Conservation (phyloP, 1,284 basidiomycete species). For the Agaricales sp. region DNA sequence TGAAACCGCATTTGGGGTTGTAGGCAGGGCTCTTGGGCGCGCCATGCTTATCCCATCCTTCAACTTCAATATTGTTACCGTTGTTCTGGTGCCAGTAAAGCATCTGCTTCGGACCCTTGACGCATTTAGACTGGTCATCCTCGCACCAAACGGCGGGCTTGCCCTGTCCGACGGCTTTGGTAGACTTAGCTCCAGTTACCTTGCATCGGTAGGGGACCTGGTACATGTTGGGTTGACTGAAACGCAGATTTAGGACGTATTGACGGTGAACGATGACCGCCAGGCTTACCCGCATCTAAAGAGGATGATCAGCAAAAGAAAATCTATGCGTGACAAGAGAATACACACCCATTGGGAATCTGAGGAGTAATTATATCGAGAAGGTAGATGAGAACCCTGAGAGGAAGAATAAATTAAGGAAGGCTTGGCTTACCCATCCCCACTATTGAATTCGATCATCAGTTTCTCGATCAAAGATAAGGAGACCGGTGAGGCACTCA, state of each 20-base stretch:
- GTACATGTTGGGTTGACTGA: constrained; percentile 36
- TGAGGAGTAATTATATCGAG: constrained; percentile 13
- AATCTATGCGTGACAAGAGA: not conserved
- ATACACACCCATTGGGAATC: constrained; percentile 21
- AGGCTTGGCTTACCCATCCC: constrained; percentile 29
- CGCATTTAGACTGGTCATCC: constrained; percentile 24
- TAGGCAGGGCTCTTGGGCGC: constrained; percentile 30
- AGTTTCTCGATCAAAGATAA: constrained; percentile 3
- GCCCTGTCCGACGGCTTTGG: constrained; percentile 21
- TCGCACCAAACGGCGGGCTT: constrained; percentile 37
- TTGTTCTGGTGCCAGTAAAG: constrained; percentile 34
- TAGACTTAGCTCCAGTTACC: constrained; percentile 28
- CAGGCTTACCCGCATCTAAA: constrained; percentile 8
- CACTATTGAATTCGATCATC: constrained; percentile 20
- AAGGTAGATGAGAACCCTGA: not conserved
- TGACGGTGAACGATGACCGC: not conserved
- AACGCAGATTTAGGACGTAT: not conserved
- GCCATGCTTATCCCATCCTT: constrained; percentile 26
- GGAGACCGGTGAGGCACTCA: constrained; percentile 17
- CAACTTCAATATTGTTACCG: constrained; percentile 32
- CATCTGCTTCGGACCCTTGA: constrained; percentile 34
- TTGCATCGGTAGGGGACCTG: constrained; percentile 29
- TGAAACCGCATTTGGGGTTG: constrained; percentile 32
- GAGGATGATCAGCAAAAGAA: not conserved
- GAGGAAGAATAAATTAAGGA: not conserved